Evolutionary conservation across 305 asterid genomes (phyloP).

Genomic region (Fraxinus velutina): DNA sequence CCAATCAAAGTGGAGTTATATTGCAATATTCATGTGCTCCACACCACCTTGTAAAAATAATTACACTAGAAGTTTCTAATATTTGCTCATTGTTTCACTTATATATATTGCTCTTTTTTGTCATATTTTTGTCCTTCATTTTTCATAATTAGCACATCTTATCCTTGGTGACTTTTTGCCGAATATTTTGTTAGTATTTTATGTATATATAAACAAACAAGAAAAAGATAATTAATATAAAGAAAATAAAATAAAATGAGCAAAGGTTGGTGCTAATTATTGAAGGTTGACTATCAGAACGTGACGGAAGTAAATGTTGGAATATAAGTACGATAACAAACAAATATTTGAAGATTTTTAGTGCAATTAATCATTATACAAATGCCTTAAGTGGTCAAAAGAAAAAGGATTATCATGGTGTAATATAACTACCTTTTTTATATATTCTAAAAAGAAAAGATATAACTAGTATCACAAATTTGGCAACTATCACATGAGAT

Average conservation of each 20-base stretch:
- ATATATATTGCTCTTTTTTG: background rate
- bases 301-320: background rate
- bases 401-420: background rate
- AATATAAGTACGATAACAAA: background rate
- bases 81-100: background rate
- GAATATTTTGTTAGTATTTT: background rate
- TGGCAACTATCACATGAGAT: background rate
- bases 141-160: background rate
- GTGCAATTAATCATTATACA: background rate
- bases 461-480: background rate
- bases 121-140: background rate
- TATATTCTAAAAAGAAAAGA: background rate
- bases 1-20: background rate
- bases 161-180: background rate
- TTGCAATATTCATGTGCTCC: background rate
- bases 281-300: background rate
- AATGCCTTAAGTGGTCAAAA: background rate
- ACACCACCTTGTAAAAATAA: background rate
- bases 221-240: background rate
- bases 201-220: background rate
- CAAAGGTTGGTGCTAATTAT: background rate
- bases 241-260: background rate
- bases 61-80: background rate
- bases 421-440: background rate
- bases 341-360: background rate